Evolutionary conservation across 2,329 filamentous ascomycete species (phyloP).

Genomic region (Byssothecium circinans): DNA sequence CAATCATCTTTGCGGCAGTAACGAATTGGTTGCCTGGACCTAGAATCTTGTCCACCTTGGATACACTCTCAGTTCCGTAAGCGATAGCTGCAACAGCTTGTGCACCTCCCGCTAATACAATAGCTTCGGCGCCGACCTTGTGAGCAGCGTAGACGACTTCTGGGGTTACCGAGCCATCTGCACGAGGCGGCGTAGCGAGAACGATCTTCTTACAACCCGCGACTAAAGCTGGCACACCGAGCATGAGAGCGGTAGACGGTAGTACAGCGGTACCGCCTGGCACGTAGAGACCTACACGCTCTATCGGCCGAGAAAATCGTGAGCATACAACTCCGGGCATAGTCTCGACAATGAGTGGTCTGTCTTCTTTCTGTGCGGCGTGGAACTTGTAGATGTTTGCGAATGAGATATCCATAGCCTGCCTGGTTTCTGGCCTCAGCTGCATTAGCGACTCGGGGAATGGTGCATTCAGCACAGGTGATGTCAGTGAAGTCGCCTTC

Average conservation of each 20-base stretch:
- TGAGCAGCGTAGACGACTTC: conserved; percentile 98
- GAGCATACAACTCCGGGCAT: conserved; percentile 97
- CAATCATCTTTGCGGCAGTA: conserved; percentile 97
- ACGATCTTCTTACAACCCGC: conserved; percentile 96
- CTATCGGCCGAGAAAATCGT: conserved; percentile 88
- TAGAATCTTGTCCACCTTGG: conserved; percentile 98
- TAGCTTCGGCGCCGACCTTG: conserved; percentile 94
- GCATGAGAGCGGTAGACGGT: conserved; percentile 94
- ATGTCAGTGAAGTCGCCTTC: conserved; percentile 86
- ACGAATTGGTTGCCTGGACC: conserved; percentile 98
- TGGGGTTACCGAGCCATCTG: conserved; percentile 87
- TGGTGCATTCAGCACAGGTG: conserved; percentile 85
- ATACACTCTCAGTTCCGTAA: conserved; percentile 91
- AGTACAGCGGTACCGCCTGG: conserved; percentile 96
- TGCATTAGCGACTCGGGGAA: conserved; percentile 87
- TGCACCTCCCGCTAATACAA: conserved; percentile 91
- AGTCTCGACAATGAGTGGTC: conserved; percentile 83
- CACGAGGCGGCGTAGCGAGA: conserved; percentile 83
- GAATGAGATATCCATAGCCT: conserved; percentile 91
- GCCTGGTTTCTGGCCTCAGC: conserved; percentile 76
- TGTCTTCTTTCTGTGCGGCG: conserved; percentile 82
- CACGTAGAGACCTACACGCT: conserved; percentile 94
- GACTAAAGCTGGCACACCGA: conserved; percentile 96
- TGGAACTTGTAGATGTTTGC: conserved; percentile 96
- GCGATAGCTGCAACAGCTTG: conserved; percentile 96